Percentiles rank a stretch among this genome's conserved stretches.
Evolutionary conservation across 2,329 filamentous ascomycete genomes (phyloP).

Genomic region (Claviceps sp.): DNA sequence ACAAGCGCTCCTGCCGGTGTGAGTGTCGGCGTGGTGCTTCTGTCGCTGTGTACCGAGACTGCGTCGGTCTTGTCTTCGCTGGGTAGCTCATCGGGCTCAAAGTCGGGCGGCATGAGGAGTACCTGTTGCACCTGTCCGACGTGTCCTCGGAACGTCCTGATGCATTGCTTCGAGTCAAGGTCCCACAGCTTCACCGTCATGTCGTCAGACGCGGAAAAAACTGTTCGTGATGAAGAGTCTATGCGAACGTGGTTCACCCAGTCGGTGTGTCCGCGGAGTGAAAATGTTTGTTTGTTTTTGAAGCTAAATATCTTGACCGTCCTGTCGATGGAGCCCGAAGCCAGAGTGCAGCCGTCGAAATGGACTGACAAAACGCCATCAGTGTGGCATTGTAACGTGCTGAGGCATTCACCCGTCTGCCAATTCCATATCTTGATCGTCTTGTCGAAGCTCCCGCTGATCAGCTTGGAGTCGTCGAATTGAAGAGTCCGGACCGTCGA

Average conservation of each 20-base stretch:
- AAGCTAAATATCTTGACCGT: slow-evolving; percentile 92
- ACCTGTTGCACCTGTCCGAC: slow-evolving; percentile 94
- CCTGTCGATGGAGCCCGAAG: slow-evolving; percentile 78
- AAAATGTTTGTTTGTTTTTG: slow-evolving; percentile 65
- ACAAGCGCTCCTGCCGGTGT: neutral
- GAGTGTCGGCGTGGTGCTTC: slow-evolving; percentile 27
- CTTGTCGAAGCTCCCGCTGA: slow-evolving; percentile 77
- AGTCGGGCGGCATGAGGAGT: slow-evolving; percentile 69
- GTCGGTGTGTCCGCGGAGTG: slow-evolving; percentile 72
- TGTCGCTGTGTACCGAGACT: slow-evolving; percentile 33
- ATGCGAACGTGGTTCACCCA: slow-evolving; percentile 96
- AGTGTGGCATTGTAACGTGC: slow-evolving; percentile 65
- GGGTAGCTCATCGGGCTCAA: slow-evolving; percentile 64
- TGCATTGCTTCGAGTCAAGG: slow-evolving; percentile 67
- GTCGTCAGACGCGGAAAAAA: slow-evolving; percentile 90
- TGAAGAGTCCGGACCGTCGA: slow-evolving; percentile 78
- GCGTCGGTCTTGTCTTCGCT: slow-evolving; percentile 40
- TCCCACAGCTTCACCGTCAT: slow-evolving; percentile 89
- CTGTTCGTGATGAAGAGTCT: slow-evolving; percentile 66
- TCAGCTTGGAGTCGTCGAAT: slow-evolving; percentile 83
- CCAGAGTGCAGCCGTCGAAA: slow-evolving; percentile 72
- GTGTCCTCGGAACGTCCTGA: slow-evolving; percentile 71
- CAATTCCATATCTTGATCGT: slow-evolving; percentile 95
- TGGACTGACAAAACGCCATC: slow-evolving; percentile 79
- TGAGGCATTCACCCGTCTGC: slow-evolving; percentile 77